These are phyloP conservation scores for Tilletiopsis washingtonensis DNA, from an alignment of 1,284 basidiomycete species.

Conservation along the genomic window DNA sequence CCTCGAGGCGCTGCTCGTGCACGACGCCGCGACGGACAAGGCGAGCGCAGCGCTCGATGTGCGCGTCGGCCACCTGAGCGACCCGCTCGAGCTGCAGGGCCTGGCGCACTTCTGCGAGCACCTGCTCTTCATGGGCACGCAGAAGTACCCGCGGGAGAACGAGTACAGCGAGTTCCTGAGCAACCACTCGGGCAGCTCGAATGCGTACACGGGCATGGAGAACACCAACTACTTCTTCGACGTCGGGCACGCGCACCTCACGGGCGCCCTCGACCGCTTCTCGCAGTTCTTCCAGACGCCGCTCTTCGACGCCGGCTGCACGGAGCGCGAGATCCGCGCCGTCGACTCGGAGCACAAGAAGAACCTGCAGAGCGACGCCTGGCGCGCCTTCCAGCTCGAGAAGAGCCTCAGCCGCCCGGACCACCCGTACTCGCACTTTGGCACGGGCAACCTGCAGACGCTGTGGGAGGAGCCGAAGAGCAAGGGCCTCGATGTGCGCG, in stretches of 20 bases:
- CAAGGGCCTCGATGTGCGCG: constrained; percentile 73
- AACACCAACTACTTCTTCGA: constrained; percentile 93
- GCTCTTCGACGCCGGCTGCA: constrained; percentile 81
- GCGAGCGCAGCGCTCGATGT: constrained; percentile 91
- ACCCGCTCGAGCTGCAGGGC: constrained; percentile 61
- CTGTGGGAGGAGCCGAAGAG: constrained; percentile 59
- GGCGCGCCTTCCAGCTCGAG: constrained; percentile 94
- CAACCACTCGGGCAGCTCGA: constrained; percentile 82
- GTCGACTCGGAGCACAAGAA: constrained; percentile 99
- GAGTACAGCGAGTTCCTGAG: constrained; percentile 63
- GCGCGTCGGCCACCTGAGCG: constrained; percentile 84
- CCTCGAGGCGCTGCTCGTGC: constrained; percentile 74
- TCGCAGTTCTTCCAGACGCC: constrained; percentile 90
- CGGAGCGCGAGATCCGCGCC: constrained; percentile 87
- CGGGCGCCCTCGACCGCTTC: constrained; percentile 81
- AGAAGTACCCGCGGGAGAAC: constrained; percentile 45
- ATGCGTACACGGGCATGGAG: constrained; percentile 86
- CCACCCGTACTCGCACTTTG: constrained; percentile 89
- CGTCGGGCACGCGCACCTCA: constrained; percentile 75
- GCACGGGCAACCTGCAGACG: constrained; percentile 79
- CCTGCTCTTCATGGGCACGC: constrained; percentile 77
- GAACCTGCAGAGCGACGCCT: constrained; percentile 87
- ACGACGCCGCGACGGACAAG: constrained; percentile 84
- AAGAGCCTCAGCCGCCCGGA: constrained; percentile 69
- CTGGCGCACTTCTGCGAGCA: constrained; percentile 93